These are phyloP conservation scores for Hortiboletus campestris DNA, from an alignment of 768 basidiomycete species.

Conservation along the genomic window DNA sequence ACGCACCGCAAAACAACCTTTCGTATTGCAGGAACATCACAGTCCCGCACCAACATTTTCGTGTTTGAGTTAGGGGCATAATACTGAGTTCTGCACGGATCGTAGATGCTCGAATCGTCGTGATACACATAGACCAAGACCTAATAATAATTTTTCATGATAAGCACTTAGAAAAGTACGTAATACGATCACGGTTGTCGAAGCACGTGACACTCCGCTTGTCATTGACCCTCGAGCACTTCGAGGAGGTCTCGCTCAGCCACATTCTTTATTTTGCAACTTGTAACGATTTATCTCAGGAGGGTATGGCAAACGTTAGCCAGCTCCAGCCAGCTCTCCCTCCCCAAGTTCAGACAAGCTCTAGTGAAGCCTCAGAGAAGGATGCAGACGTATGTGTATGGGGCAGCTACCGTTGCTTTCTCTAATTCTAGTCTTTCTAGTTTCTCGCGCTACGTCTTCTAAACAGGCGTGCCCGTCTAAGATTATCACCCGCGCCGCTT, in stretches of 20 bases:
- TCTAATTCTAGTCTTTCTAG: constrained; percentile 23
- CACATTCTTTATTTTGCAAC: not conserved
- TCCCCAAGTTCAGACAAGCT: constrained; percentile 25
- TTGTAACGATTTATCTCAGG: not conserved
- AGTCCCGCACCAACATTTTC: too few species aligned
- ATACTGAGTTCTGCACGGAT: too few species aligned
- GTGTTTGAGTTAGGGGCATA: too few species aligned
- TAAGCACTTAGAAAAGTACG: not conserved
- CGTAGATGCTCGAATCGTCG: too few species aligned
- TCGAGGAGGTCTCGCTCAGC: not conserved
- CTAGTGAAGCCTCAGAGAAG: constrained; percentile 27
- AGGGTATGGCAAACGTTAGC: constrained; percentile 31
- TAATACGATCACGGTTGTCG: not conserved
- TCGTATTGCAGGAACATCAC: too few species aligned
- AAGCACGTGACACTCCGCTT: constrained; percentile 4
- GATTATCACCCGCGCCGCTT: constrained; percentile 53
- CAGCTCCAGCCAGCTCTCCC: constrained; percentile 27
- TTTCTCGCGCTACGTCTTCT: constrained; percentile 41
- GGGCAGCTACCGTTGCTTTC: not conserved
- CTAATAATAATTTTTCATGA: not conserved
- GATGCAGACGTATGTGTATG: constrained; percentile 28
- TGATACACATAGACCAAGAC: too few species aligned
- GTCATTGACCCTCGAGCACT: not conserved
- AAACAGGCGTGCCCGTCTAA: constrained; percentile 63
- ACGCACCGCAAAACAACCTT: too few species aligned